Base-by-base conservation (phyloP, 1,284 basidiomycete species). In the Trichosporon sp. region DNA sequence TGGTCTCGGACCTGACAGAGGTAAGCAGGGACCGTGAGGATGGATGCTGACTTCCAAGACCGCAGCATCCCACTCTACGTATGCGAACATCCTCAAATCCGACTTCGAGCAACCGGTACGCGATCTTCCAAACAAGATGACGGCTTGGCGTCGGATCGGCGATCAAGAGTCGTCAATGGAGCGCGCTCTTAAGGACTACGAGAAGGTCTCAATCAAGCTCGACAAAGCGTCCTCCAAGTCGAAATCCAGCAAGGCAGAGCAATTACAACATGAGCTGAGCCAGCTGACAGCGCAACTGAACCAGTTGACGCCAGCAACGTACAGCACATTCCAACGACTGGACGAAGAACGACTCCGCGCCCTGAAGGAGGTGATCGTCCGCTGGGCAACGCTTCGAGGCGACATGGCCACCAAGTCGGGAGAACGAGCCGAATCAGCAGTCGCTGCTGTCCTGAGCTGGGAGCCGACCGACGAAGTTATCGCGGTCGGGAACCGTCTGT, bases 301-400 rank as follows among this genome's bases (percentile, higher is more conserved):
- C 4, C 70, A 71, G 1, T 68, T 75, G 10, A 72, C 76, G 13
- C 79, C 80, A 1, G 73, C 73, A 68, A 74, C 77, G 14, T 79
- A 77, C 61, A 71, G 72, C 1, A 74, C 78, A 0, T 80, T 77
- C 65, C 80, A 81, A 60, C 57, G 70, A 8, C 65, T 79, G 19
- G 80, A 81, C 33, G 75, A 77, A 60, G 73, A 74, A 32, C 69
- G 80, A 13, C 66, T 81, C 23, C 68, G 69, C 4, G 65, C 66
- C 11, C 63, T 81, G 29, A 81, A 81, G 64, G 79, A 81, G 69
- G 64, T 79, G 23, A 63, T 74, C 10, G 77, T 80, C 10, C 72
- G 78, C 37, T 81, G 76, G 74, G 75, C 77, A 5, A 81, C 80
- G 0, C 67, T 74, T 14, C 70, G 74, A 29, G 74, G 73, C 1